Conservation (phyloP, 129 eudicot genomes). For the Artemisia argyi region DNA sequence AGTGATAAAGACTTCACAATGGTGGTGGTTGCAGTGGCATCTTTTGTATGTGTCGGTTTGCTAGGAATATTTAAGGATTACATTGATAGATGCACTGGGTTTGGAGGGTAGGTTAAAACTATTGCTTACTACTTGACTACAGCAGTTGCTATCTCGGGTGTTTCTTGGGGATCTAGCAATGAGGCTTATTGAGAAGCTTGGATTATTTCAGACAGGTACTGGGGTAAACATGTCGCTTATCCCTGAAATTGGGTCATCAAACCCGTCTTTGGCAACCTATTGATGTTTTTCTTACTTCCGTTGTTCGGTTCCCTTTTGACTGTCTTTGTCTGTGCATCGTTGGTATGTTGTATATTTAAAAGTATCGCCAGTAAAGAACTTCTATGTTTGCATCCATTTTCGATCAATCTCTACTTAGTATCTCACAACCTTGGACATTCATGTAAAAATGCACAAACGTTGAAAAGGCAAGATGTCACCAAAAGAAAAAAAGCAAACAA, state of each 20-base stretch:
- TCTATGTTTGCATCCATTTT: background rate
- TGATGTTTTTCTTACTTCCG: constrained; percentile 18
- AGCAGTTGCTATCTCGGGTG: constrained; percentile 49
- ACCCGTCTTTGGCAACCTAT: constrained; percentile 30
- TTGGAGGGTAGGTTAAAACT: constrained; percentile 35
- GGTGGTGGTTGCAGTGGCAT: background rate
- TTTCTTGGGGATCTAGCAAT: constrained; percentile 49
- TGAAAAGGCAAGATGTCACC: no score
- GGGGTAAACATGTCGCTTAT: constrained; percentile 1
- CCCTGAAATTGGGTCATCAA: constrained; percentile 12
- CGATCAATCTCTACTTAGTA: no score
- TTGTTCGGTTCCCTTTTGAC: background rate
- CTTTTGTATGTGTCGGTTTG: constrained; percentile 52
- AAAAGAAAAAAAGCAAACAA: no score
- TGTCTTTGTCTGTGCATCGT: background rate
- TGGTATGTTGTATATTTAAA: background rate
- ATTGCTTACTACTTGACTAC: constrained; percentile 41
- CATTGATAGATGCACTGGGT: constrained; percentile 14
- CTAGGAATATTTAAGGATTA: constrained; percentile 54
- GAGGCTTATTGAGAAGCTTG: constrained; percentile 41
- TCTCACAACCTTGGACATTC: no score
- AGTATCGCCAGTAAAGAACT: background rate
- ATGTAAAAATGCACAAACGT: no score
- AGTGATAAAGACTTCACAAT: no score
- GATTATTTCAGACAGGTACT: constrained; percentile 39